Percentiles rank a stretch among this genome's conserved stretches.
phyloP scores from a whole-genome alignment of 116 monocot genomes.

The Thalassia testudinum region DNA sequence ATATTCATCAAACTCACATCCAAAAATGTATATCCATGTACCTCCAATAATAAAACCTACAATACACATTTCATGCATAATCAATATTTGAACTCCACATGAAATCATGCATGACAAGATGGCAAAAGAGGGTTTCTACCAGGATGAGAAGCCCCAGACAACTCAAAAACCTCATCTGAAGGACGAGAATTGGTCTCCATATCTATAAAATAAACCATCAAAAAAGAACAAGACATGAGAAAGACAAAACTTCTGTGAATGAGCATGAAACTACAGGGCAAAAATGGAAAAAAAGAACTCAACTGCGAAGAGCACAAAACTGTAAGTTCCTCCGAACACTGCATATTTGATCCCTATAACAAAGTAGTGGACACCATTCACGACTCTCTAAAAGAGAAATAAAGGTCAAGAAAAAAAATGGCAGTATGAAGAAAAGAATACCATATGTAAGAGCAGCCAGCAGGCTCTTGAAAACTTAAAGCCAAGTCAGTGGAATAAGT shows the following conservation, averaged over 20 bases:
- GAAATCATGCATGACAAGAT: no score
- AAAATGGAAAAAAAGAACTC: slow-evolving; percentile 9
- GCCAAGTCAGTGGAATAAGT: slow-evolving; percentile 40
- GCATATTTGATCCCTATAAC: slow-evolving; percentile 45
- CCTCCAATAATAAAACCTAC: no score
- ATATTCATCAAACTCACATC: no score
- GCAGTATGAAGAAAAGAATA: slow-evolving; percentile 67
- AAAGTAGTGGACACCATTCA: not conserved
- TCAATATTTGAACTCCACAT: no score
- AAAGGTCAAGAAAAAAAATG: slow-evolving; percentile 17
- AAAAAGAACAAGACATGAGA: not conserved
- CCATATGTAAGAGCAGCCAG: slow-evolving; percentile 69
- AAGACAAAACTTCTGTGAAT: no score
- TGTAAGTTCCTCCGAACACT: slow-evolving; percentile 39
- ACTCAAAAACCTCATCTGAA: slow-evolving; percentile 23
- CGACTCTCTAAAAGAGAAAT: not conserved
- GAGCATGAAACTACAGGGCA: not conserved
- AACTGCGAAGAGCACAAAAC: slow-evolving; percentile 32
- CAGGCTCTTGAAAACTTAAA: slow-evolving; percentile 52
- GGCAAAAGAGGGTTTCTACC: no score
- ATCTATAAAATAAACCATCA: slow-evolving; percentile 8
- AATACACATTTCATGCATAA: no score
- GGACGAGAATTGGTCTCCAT: slow-evolving; percentile 24
- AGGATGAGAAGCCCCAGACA: slow-evolving; percentile 9
- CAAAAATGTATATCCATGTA: no score